Evolutionary conservation across 345 rosid genomes (phyloP).

Genomic region (Aethionema arabicum): DNA sequence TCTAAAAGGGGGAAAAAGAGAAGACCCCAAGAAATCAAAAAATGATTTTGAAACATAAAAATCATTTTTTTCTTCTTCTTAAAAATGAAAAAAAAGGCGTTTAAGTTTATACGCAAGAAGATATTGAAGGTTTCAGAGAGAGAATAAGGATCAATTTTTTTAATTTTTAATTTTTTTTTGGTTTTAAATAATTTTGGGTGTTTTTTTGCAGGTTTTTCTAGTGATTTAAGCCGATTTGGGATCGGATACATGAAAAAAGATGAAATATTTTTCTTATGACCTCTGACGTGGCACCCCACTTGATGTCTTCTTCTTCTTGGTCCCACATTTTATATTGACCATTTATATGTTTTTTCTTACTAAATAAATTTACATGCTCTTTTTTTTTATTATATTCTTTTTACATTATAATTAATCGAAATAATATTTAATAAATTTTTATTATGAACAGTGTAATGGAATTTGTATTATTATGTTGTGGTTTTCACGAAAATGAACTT

Average conservation of each 20-base stretch:
- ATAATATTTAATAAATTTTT: not conserved
- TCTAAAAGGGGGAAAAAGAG: constrained; percentile 14
- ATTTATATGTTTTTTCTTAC: not conserved
- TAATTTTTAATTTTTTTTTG: not conserved
- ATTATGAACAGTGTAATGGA: not conserved
- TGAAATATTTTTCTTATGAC: constrained; percentile 37
- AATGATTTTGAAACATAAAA: constrained; percentile 22
- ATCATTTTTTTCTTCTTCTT: not conserved
- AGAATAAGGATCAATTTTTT: not conserved
- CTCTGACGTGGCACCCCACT: constrained; percentile 40
- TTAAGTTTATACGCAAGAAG: not conserved
- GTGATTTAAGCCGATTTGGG: constrained; percentile 30
- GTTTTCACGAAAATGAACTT: not conserved
- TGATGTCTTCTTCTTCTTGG: constrained; percentile 31
- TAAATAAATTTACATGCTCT: not conserved
- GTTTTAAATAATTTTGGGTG: not conserved
- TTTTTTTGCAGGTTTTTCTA: not conserved
- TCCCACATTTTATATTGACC: constrained; percentile 24
- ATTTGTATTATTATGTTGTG: not conserved
- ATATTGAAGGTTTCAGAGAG: not conserved
- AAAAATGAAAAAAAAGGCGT: not conserved
- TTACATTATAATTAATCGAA: constrained; percentile 3
- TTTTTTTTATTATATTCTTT: not conserved
- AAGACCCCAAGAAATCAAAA: constrained; percentile 13
- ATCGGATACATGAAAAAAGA: constrained; percentile 37